Evolutionary conservation across 78 protist genomes (phyloP).

Genomic region (Planoprotostelium fungivorum): DNA sequence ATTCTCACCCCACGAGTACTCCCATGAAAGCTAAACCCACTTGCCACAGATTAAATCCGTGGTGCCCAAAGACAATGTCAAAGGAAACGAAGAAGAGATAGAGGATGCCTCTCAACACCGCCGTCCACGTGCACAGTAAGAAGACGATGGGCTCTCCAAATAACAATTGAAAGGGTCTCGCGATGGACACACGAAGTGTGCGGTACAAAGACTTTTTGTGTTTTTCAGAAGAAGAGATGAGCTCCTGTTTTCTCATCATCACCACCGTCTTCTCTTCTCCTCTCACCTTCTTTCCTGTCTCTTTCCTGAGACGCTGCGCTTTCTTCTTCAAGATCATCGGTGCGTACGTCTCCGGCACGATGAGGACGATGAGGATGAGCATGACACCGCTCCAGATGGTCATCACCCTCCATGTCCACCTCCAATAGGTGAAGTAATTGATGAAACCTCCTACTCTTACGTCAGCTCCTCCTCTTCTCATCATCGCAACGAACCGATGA

Average conservation of each 20-base stretch:
- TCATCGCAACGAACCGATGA: neutral
- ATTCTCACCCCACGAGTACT: neutral
- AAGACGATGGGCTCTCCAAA: neutral
- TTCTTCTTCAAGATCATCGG: neutral
- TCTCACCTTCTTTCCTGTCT: neutral
- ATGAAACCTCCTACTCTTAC: neutral
- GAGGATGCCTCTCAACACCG: neutral
- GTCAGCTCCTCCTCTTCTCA: neutral
- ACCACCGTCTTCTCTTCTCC: neutral
- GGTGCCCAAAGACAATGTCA: neutral
- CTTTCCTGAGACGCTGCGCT: neutral
- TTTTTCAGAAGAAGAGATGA: neutral
- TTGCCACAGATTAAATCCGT: neutral
- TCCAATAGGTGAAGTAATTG: neutral
- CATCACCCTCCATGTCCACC: neutral
- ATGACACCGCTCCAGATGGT: neutral
- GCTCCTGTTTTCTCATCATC: neutral
- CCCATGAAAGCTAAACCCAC: neutral
- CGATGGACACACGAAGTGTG: neutral
- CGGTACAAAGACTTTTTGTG: neutral
- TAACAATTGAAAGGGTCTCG: neutral
- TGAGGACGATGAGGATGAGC: neutral
- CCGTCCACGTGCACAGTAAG: neutral
- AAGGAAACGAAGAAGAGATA: neutral
- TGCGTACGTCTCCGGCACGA: neutral